These are phyloP conservation scores for Catharanthus roseus DNA, from an alignment of 257 asterid genomes.

Conservation along the genomic window DNA sequence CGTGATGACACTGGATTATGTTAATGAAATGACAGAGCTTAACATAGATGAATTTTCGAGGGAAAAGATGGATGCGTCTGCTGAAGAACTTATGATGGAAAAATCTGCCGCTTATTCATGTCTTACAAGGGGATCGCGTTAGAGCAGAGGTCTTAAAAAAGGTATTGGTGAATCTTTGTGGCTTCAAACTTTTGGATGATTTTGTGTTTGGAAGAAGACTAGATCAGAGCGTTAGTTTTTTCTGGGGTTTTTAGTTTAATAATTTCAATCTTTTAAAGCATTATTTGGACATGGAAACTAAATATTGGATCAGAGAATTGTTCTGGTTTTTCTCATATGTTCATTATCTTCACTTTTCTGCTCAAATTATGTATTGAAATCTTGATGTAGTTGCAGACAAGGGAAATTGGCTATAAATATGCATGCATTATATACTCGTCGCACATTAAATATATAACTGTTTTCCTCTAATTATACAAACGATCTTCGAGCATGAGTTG, in stretches of 20 bases:
- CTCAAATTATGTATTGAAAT: background rate
- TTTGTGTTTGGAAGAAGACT: too few relatives aligned
- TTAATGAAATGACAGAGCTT: slow-evolving; percentile 33
- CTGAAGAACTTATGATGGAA: slow-evolving; percentile 63
- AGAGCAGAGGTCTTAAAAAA: too few relatives aligned
- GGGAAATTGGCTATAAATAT: too few relatives aligned
- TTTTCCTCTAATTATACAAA: too few relatives aligned
- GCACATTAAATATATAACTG: too few relatives aligned
- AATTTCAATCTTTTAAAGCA: too few relatives aligned
- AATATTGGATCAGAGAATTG: too few relatives aligned
- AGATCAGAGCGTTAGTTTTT: background rate
- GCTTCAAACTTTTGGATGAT: background rate
- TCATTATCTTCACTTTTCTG: background rate
- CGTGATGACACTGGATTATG: background rate
- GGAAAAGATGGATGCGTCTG: slow-evolving; percentile 60
- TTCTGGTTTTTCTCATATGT: too few relatives aligned
- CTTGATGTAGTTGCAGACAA: background rate
- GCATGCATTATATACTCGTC: too few relatives aligned
- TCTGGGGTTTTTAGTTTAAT: too few relatives aligned
- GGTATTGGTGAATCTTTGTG: background rate
- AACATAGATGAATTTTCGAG: slow-evolving; percentile 60
- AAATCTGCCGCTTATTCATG: slow-evolving; percentile 60
- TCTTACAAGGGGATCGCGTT: slow-evolving; percentile 26
- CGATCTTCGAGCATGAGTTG: too few relatives aligned
- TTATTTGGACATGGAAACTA: too few relatives aligned